phyloP scores from a whole-genome alignment of 306 rosid genomes.

The Macrotyloma uniflorum region DNA sequence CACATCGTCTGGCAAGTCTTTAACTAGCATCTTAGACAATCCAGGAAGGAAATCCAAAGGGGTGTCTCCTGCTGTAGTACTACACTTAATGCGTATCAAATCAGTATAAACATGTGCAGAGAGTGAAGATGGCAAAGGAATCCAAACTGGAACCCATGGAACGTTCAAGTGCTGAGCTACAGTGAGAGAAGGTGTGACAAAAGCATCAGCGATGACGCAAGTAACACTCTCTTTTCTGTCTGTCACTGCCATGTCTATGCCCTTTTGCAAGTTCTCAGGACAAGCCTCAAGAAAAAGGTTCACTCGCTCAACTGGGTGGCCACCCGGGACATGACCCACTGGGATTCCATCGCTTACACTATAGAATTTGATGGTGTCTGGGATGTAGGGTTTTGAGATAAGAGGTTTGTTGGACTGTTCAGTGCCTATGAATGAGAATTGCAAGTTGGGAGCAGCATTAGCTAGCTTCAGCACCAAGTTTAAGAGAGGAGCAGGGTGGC shows the following conservation, averaged over 20 bases:
- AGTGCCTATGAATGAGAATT: no score
- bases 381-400: slow-evolving; percentile 35
- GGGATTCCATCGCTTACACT: slow-evolving; percentile 43
- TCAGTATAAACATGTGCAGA: slow-evolving; percentile 44
- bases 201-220: slow-evolving; percentile 49
- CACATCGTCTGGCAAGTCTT: slow-evolving; percentile 46
- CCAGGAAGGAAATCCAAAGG: slow-evolving; percentile 54
- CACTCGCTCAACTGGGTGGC: slow-evolving; percentile 31
- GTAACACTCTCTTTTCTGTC: slow-evolving; percentile 29
- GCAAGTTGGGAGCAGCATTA: no score
- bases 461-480: no score
- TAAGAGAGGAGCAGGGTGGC: no score
- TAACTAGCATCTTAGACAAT: slow-evolving; percentile 34
- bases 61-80: neutral
- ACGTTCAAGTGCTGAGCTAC: slow-evolving; percentile 43
- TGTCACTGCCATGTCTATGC: slow-evolving; percentile 30
- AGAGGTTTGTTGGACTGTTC: no score
- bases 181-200: slow-evolving; percentile 20
- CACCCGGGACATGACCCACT: neutral
- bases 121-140: slow-evolving; percentile 32
- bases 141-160: slow-evolving; percentile 62
- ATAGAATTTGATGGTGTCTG: slow-evolving; percentile 20
- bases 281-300: slow-evolving; percentile 43
- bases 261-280: slow-evolving; percentile 40
- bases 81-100: slow-evolving; percentile 25